Base-by-base conservation (phyloP, 2,329 filamentous ascomycete genomes). In the Immersiporthe knoxdaviesiana region DNA sequence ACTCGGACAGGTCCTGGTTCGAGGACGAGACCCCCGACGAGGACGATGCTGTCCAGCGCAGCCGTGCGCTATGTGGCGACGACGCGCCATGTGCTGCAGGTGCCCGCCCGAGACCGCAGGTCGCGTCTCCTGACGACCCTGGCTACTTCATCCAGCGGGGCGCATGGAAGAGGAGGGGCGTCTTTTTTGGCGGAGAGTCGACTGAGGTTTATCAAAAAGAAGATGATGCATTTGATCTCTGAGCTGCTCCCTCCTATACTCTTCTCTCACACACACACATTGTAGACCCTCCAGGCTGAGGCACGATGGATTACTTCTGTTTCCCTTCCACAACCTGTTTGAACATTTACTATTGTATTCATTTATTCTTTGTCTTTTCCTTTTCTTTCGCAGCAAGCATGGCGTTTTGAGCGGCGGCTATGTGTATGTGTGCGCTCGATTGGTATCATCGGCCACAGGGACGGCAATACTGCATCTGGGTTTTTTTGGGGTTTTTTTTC, bases 161-260 rank as follows among this genome's bases (percentile, higher is more conserved):
- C 64, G 77, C 74, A 63, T 80, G 78, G 78, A 80, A 80, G 75
- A 73, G 78, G 27, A 71, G 76, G 5, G 78, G 76, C 30, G 78
- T 80, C 52, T 74, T 79, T 62, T 80, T 80, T 68, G 68, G 72
- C 7, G 68, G 63, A 16, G 63, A 64, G 52, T 63, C 69, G 1
- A 65, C 73, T 8, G 70, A 70, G 37, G 63, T 66, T 37, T 64
- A 68, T 65, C 74, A 74, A 4, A 70, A 70, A 35, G 75, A 75
- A 27, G 75, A 76, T 10, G 76, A 78, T 64, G 72, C 66, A 21
- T 78, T 76, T 32, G 72, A 75, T 47, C 65, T 74, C 27, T 70
- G 61, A 66, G 44, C 18, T 18, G 52, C n/a, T n/a, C n/a, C n/a
- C n/a, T n/a, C n/a, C n/a, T n/a, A n/a, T n/a, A n/a, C n/a, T n/a